These are phyloP conservation scores for Dothideomycetes sp. DNA, from an alignment of 2,329 filamentous ascomycete species.

Conservation along the genomic window DNA sequence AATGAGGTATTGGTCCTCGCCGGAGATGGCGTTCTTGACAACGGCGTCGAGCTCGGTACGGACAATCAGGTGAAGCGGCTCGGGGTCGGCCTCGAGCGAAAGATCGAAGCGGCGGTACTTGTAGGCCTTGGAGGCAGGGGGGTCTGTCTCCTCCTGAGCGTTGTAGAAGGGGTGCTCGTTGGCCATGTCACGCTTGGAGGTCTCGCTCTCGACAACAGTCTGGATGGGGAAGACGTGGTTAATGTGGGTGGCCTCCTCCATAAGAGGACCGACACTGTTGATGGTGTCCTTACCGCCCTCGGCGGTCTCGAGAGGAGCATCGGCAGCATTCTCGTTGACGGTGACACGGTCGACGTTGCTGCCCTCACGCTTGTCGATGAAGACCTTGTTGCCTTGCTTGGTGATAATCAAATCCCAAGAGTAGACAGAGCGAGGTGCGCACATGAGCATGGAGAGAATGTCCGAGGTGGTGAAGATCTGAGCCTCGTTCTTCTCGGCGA, in stretches of 20 bases:
- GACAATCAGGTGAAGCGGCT: conserved; percentile 86
- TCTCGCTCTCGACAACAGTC: conserved; percentile 75
- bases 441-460: conserved; percentile 99
- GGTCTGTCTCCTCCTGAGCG: conserved; percentile 81
- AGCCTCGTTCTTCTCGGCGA: conserved; percentile 90
- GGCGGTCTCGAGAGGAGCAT: conserved; percentile 82
- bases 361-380: conserved; percentile 96
- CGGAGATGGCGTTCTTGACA: conserved; percentile 85
- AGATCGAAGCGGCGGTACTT: conserved; percentile 97
- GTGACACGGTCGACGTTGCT: conserved; percentile 94
- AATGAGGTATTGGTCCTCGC: conserved; percentile 82
- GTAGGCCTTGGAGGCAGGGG: conserved; percentile 92
- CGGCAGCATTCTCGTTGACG: conserved; percentile 96
- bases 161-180: conserved; percentile 98
- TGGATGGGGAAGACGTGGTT: conserved; percentile 99
- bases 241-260: conserved; percentile 97
- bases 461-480: conserved; percentile 96
- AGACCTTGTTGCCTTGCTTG: conserved; percentile 91
- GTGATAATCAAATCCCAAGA: conserved; percentile 96
- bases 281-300: conserved; percentile 90
- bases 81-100: conserved; percentile 80
- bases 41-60: conserved; percentile 93
- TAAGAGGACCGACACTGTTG: conserved; percentile 87
- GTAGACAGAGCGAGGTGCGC: conserved; percentile 90
- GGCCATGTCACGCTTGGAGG: conserved; percentile 69